Base-by-base conservation (phyloP, 1,284 basidiomycete genomes). In the Microstroma glucosiphilum region DNA sequence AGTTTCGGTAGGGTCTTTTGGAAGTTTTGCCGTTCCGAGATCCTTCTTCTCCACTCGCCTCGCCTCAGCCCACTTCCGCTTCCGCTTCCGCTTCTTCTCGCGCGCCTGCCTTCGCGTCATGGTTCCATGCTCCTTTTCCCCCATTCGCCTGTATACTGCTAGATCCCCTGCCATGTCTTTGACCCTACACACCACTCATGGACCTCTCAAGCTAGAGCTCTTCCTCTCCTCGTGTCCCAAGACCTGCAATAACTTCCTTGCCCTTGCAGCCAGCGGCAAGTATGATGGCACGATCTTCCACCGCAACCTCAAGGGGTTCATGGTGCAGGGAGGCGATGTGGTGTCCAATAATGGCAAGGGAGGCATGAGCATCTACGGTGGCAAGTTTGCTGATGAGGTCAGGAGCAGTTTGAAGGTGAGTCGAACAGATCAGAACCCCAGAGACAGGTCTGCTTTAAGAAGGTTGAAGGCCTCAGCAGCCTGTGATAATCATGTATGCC, bases 391-490 rank as follows among this genome's bases (percentile, higher is more conserved):
- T 3, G 46, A 57, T 40, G 56, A 57, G 51, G 26, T 57, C 19
- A 37, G 46, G 13, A 57, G 46, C 23, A 25, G 56, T 6, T 57
- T 57, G 41, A 57, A 42, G 40, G 40, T 57, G 21, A 57, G 56
- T 25, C 30, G 30, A 37, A 9, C 9, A 37, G 30, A n/a, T n/a
- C n/a, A n/a, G n/a, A n/a, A n/a, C n/a, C n/a, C n/a, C n/a, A n/a
- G n/a, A n/a, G n/a, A n/a, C n/a, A n/a, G n/a, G n/a, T n/a, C n/a
- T n/a, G n/a, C n/a, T n/a, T n/a, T n/a, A n/a, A n/a, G n/a, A n/a
- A n/a, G n/a, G n/a, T n/a, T n/a, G n/a, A n/a, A n/a, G n/a, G n/a
- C n/a, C n/a, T n/a, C n/a, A n/a, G n/a, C n/a, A n/a, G n/a, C n/a
- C n/a, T n/a, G n/a, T n/a, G n/a, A n/a, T n/a, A n/a, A n/a, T n/a